Evolutionary conservation across 257 asterid species (phyloP), one percentile per base, ranked within the genome.

Genomic region (Capsicum rhomboideum): DNA sequence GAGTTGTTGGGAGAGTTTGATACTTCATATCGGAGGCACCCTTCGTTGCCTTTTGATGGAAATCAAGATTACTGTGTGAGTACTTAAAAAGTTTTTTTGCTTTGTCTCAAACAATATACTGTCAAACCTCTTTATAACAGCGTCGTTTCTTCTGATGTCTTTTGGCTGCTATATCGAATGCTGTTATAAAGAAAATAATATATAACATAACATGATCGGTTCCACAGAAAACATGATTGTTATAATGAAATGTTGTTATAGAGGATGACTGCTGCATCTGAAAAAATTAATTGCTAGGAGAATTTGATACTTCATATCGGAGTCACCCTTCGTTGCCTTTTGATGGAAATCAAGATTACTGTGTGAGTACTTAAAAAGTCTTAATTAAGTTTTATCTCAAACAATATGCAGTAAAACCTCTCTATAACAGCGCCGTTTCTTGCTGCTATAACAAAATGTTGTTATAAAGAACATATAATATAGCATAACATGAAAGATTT

Each of bases 251-350:
- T n/a, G n/a, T n/a, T n/a, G n/a, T n/a, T n/a, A n/a, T n/a, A n/a
- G n/a, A n/a, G n/a, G n/a, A n/a, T n/a, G n/a, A n/a, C n/a, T 93
- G 28, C 80, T 86, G 63, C 91, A 89, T 44, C 91, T 95, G 5
- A 91, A 94, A n/a, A 84, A 86, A 80, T 37, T 91, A 91, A 86
- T 89, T 94, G 11, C 68, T 93, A 2, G 97, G 90, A 17, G 99
- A 93, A 18, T 40, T 40, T 0, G 61, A 26, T 49, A 16, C 6
- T 49, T 49, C 63, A 23, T 75, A 75, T 75, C 40, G 0, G 21
- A 49, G 44, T 17, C 81, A 49, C 4, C 88, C 90, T 42, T 74
- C 84, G 3, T 75, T 79, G 56, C 85, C 92, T 49, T 87, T 84
- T 16, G 72, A 86, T 80, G 78, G 83, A 83, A 72, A 85, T 88